Base-by-base conservation (phyloP, 140 eudicot genomes). In the Cichorium intybus region DNA sequence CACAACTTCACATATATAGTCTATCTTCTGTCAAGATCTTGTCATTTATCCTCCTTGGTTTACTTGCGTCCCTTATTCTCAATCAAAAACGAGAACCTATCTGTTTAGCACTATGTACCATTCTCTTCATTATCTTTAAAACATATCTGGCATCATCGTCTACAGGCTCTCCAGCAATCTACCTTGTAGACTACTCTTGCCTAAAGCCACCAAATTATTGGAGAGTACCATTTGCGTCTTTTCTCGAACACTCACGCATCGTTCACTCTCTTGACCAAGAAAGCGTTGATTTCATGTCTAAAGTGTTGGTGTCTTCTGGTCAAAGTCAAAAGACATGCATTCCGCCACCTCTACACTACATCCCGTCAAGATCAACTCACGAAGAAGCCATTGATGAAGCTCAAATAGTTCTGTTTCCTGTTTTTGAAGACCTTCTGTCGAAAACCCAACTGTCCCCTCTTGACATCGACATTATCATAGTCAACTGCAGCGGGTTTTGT, bases 401-500 rank as follows among this genome's bases (percentile, higher is more conserved):
- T 47, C 78, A 73, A 56, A 59, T 69, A 46, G 70, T 79, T 16
- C 81, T 87, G 11, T 87, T 80, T 73, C 85, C 86, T 0, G 82
- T 82, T 18, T 77, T 90, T 48, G 75, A 84, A 60, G 77, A 84
- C 65, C 84, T 90, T 45, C 21, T 90, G 11, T 45, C 76, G 11
- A 87, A 84, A 77, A 77, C 95, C 56, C 58, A 75, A 5, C 54
- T 78, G 41, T 56, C 74, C 1, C 77, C 94, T 3, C 14, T 6
- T 0, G 82, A 86, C 0, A 78, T 90, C 5, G 92, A 89, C 67
- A 64, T 89, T 2, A 72, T 89, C 21, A 79, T 89, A 0, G 87
- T 86, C 46, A 89, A 89, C 71, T 89, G 95, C 75, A 84, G 90
- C 34, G 87, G 81, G 2, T 75, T 82, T 64, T 90, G 90, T 41